Evolutionary conservation across 345 rosid genomes (phyloP).

Genomic region (Citrus glauca): DNA sequence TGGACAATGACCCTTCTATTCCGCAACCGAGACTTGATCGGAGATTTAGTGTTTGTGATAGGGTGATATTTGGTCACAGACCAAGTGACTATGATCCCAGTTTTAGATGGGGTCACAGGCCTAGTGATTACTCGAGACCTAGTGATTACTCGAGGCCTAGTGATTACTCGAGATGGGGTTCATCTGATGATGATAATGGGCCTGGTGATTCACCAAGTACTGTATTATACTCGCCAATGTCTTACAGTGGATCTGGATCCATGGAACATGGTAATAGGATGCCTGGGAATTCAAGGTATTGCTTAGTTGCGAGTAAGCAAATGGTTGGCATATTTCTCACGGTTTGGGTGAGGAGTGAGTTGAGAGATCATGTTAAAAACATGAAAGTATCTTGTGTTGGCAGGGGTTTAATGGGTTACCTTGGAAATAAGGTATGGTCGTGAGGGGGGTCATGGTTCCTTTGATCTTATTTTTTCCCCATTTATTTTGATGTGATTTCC

Average conservation of each 20-base stretch:
- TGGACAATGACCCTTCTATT: conserved; percentile 66
- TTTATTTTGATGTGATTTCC: not conserved
- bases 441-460: not conserved
- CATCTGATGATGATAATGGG: conserved; percentile 92
- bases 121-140: conserved; percentile 78
- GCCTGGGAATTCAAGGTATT: conserved; percentile 76
- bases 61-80: conserved; percentile 77
- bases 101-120: conserved; percentile 48
- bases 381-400: conserved; percentile 98
- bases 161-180: conserved; percentile 89
- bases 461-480: conserved; percentile 9
- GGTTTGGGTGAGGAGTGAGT: conserved; percentile 87
- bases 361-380: conserved; percentile 80
- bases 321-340: conserved; percentile 98
- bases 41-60: conserved; percentile 89
- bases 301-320: conserved; percentile 88
- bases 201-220: conserved; percentile 90
- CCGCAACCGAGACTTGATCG: conserved; percentile 72
- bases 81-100: conserved; percentile 71
- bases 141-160: conserved; percentile 92
- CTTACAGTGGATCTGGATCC: conserved; percentile 47
- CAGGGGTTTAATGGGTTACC: conserved; percentile 98
- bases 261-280: conserved; percentile 59
- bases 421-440: conserved; percentile 85
- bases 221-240: conserved; percentile 71